These are phyloP conservation scores for Suillus clintonianus DNA, from an alignment of 768 basidiomycete species.

Conservation along the genomic window DNA sequence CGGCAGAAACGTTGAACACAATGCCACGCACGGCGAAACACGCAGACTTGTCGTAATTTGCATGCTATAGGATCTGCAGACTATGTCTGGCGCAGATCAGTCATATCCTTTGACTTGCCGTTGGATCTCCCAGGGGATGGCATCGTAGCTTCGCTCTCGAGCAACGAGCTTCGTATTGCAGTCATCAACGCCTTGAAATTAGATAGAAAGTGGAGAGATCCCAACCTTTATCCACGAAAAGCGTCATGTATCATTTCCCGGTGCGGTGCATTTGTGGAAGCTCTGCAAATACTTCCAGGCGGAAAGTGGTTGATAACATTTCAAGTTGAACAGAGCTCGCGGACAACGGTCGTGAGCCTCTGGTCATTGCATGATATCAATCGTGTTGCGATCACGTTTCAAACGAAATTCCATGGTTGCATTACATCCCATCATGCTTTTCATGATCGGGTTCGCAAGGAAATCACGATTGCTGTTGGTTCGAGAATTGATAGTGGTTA, in stretches of 20 bases:
- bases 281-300: constrained; percentile 51
- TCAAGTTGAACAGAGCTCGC: constrained; percentile 35
- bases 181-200: constrained; percentile 48
- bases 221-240: not conserved
- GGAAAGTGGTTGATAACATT: constrained; percentile 51
- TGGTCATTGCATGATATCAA: constrained; percentile 41
- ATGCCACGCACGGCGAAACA: constrained; percentile 17
- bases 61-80: constrained; percentile 51
- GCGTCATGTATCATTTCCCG: too few species aligned
- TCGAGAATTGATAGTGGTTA: constrained; percentile 9
- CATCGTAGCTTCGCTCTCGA: constrained; percentile 14
- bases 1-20: constrained; percentile 13
- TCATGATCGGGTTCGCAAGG: constrained; percentile 18
- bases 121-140: constrained; percentile 42
- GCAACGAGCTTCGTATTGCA: constrained; percentile 13
- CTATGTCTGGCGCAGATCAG: constrained; percentile 56
- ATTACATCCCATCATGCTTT: constrained; percentile 40
- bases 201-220: not conserved
- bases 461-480: constrained; percentile 24
- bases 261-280: constrained; percentile 27
- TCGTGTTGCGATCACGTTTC: constrained; percentile 28
- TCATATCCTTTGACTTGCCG: constrained; percentile 34
- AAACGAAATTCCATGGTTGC: constrained; percentile 29
- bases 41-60: constrained; percentile 60
- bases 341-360: constrained; percentile 41